Conservation (phyloP, 352 stramenopile species). For the Phytopythium delawarense region DNA sequence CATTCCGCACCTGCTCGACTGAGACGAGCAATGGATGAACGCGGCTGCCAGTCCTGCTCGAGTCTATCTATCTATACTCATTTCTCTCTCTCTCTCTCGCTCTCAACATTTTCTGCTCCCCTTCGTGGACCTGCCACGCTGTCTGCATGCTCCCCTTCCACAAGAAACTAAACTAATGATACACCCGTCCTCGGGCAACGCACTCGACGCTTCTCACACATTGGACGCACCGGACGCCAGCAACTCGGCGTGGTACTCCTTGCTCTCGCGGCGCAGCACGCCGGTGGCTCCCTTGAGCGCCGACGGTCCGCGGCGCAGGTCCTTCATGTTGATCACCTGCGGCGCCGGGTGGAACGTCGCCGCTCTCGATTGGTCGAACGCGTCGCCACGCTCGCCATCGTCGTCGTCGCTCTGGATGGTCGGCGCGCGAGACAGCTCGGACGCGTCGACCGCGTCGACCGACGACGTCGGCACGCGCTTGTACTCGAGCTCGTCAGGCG, state of each 20-base stretch:
- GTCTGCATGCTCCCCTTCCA: neutral
- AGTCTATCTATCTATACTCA: slow-evolving; percentile 6
- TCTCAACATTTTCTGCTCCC: neutral
- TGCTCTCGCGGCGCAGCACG: slow-evolving; percentile 52
- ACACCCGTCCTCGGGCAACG: slow-evolving; percentile 19
- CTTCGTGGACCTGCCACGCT: neutral
- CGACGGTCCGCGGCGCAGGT: slow-evolving; percentile 13
- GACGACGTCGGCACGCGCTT: slow-evolving; percentile 25
- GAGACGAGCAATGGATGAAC: slow-evolving; percentile 3
- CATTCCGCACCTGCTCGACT: slow-evolving; percentile 37
- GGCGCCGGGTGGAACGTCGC: slow-evolving; percentile 1
- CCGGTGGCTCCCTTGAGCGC: slow-evolving; percentile 17
- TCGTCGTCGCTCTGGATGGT: slow-evolving; percentile 4
- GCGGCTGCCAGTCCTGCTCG: slow-evolving; percentile 5
- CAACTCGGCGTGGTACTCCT: slow-evolving; percentile 32
- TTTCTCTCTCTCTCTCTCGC: neutral
- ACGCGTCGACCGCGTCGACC: neutral
- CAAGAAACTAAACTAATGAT: slow-evolving; percentile 23
- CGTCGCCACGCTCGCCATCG: neutral
- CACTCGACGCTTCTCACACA: slow-evolving; percentile 16
- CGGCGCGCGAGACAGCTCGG: neutral
- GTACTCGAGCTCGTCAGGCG: slow-evolving; percentile 18
- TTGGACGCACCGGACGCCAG: slow-evolving; percentile 15
- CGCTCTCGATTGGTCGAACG: neutral
- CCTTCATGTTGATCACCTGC: slow-evolving; percentile 27